Conservation (phyloP, 345 rosid genomes). For the Angophora floribunda region DNA sequence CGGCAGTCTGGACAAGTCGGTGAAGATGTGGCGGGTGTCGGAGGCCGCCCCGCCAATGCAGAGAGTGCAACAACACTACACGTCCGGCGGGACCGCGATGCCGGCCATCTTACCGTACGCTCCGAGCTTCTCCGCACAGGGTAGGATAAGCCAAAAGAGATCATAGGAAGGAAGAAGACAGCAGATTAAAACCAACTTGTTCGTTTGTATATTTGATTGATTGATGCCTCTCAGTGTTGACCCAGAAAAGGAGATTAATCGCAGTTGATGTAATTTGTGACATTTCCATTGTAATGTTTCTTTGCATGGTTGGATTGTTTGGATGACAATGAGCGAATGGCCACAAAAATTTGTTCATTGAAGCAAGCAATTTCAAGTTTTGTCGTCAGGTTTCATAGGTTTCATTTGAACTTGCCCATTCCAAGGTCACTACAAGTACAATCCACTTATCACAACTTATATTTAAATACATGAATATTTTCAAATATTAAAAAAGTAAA, state of each 20-base stretch:
- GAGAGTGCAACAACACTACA: neutral
- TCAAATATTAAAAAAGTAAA: too few relatives aligned
- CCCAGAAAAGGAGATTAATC: neutral
- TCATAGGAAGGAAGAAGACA: neutral
- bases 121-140: conserved; percentile 34
- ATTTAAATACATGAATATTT: fast-evolving
- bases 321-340: neutral
- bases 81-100: neutral
- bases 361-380: fast-evolving
- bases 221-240: neutral
- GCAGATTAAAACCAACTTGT: neutral
- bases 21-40: conserved; percentile 81
- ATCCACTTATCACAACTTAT: fast-evolving
- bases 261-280: neutral
- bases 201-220: neutral
- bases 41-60: conserved; percentile 40
- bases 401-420: too few relatives aligned
- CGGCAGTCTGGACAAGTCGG: conserved; percentile 87
- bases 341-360: neutral
- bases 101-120: neutral
- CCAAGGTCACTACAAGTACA: too few relatives aligned
- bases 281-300: neutral
- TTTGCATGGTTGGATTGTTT: neutral
- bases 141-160: conserved; percentile 17
- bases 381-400: too few relatives aligned